A percentile compares a stretch with the other conserved stretches of the same genome.
Conservation (phyloP, 2,329 filamentous ascomycete genomes). For the Lachnellula hyalina region DNA sequence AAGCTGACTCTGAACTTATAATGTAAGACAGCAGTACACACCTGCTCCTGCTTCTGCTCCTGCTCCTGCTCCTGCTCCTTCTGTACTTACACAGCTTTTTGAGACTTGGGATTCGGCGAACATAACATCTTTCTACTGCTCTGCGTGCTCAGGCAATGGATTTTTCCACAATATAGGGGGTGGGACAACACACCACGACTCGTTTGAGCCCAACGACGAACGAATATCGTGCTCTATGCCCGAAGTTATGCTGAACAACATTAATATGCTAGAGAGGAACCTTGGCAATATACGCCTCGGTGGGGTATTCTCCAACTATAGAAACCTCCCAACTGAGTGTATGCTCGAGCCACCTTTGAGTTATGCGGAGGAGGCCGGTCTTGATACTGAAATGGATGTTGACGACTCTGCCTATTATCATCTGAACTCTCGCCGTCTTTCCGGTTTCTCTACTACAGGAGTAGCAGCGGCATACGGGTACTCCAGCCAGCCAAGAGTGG, state of each 20-base stretch:
- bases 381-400: not conserved
- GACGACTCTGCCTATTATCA: not conserved
- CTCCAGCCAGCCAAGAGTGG: not conserved
- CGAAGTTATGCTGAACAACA: too few relatives aligned
- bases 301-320: not conserved
- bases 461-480: not conserved
- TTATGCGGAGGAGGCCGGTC: not conserved
- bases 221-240: not conserved
- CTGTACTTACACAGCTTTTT: not conserved
- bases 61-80: not conserved
- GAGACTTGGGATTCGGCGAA: not conserved
- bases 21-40: not conserved
- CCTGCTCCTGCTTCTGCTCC: not conserved
- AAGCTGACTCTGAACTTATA: too few relatives aligned
- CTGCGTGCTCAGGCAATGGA: not conserved
- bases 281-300: not conserved
- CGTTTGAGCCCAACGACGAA: not conserved
- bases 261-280: not conserved
- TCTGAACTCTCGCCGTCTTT: too few relatives aligned
- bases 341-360: not conserved
- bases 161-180: not conserved
- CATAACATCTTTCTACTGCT: not conserved
- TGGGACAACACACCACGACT: not conserved
- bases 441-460: not conserved
- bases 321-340: not conserved